Base-by-base conservation (phyloP, 2,329 filamentous ascomycete genomes). In the Pseudocercospora vitis region DNA sequence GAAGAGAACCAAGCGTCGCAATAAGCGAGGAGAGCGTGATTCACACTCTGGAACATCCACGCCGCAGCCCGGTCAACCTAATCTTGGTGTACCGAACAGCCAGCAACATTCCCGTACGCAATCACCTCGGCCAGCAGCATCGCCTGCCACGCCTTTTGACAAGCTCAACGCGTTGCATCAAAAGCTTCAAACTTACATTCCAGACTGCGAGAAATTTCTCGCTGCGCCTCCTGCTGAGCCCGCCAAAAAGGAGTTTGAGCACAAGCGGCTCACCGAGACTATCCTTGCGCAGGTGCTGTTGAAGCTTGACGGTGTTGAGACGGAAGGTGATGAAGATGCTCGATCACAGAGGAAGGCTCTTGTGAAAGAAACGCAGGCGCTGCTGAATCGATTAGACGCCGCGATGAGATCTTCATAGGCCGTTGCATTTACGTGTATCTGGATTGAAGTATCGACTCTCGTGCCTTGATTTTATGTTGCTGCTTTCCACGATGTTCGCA, bases 291-390 rank as follows among this genome's bases (percentile, higher is more conserved):
- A 91, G 63, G 82, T 91, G 2, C 66, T 92, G 31, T 73, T 94
- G 59, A 92, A 91, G 73, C 71, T 90, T 32, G 89, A 94, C 68
- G 84, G 80, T 18, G 82, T 92, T 2, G 87, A 92, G 62, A 85
- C 85, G 0, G 85, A 86, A 44, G 87, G 87, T 4, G 82, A 88
- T 60, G 69, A 75, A 7, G 83, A 85, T 9, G 83, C 87, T 21
- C 78, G 88, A 57, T 72, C 78, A 9, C 81, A 76, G 68, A 76
- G 89, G 65, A 91, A 88, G 74, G 86, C 85, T 53, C 71, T 91
- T 47, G 86, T 92, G n/a, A 82, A 77, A 63, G 79, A 86, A 59
- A 84, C 87, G 3, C 87, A 92, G 68, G 79, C 75, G 8, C 74
- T 87, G 37, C 70, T 94, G 60, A 84, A 79, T 65, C 76, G 77